Evolutionary conservation across 306 rosid species (phyloP), one percentile per base, ranked within the genome.

Genomic region (Trichosanthes truncata): DNA sequence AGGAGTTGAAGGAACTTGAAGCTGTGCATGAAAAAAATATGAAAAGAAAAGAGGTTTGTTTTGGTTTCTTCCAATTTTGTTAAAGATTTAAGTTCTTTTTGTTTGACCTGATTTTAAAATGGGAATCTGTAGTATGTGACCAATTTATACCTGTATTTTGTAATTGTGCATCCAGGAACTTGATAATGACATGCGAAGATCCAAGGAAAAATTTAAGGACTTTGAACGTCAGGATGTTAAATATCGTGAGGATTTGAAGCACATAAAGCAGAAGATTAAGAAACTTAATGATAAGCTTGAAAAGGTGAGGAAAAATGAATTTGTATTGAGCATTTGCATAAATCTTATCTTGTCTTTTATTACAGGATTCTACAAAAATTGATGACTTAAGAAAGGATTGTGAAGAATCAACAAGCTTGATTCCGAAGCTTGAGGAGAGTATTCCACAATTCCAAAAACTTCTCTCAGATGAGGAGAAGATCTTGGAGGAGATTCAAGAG

Each of bases 211-310:
- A 65, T 95, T 92, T 83, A 95, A 91, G 87, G 92, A 92, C 85
- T 95, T 95, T 86, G 98, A 95, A 85, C 87, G 98, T 84, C 91
- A 89, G 87, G 97, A 95, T 88, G 97, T 95, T 26, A 95, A 95
- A 83, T 83, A 87, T 82, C 87, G 91, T 65, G 98, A 95, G 87
- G 97, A 95, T 83, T 83, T 81, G 82, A 95, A 95, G 86, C 97
- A 95, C 84, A 60, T 87, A 86, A 90, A 74, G 78, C 97, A 89
- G 85, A 95, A 95, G 85, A 95, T 92, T 57, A 95, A 88, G 89
- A 95, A 92, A 86, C 85, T 92, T 65, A 92, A 87, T 23, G 97
- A 92, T 82, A 95, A 95, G 86, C 83, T 87, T 80, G 92, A 87
- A 84, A 95, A 91, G 96, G 98, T 95, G 55, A 38, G 84, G 46